Base-by-base conservation (phyloP, 2,329 filamentous ascomycete genomes). In the Sphaerostilbella broomeana region DNA sequence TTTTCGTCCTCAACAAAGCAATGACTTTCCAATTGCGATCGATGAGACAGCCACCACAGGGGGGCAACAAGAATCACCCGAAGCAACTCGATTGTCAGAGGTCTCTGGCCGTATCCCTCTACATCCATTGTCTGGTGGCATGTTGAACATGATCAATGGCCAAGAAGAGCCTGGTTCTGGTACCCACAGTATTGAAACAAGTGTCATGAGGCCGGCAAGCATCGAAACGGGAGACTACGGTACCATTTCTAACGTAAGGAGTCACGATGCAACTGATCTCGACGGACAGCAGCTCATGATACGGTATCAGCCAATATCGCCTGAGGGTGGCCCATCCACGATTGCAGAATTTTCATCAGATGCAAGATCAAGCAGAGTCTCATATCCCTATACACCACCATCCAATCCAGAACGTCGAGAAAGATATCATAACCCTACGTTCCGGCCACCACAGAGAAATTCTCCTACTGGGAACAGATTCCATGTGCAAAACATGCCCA, bases 21-120 rank as follows among this genome's bases (percentile, higher is more conserved):
- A 50, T 12, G 48, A 52, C 13, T 59, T 64, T 28, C 45, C 57
- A 13, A 64, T 64, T 47, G 56, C 56, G 35, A 54, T 46, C 18
- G 61, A 64, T 46, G 50, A 59, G 24, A 62, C 60, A 12, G 58
- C 58, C 27, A 61, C 53, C n/a, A 13, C 10, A 1, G 21, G 11
- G 18, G 21, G 22, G 10, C 6, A n/a, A 3, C 3, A 13, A n/a
- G n/a, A n/a, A n/a, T 25, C 22, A 26, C 10, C 22, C 5, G 5
- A 13, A 7, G 22, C n/a, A n/a, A 9, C 8, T 2, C 17, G 26
- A 17, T n/a, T 26, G 7, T 12, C 24, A 2, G 21, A 26, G 4
- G 8, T 16, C 9, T 11, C 25, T 2, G 27, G n/a, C 3, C 48
- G 49, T 13, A 39, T 15, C 15, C 51, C 45, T 18, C 29, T 54